Evolutionary conservation across 176 grass and related monocot genomes (phyloP).

Genomic region (Aegilops tauschii): DNA sequence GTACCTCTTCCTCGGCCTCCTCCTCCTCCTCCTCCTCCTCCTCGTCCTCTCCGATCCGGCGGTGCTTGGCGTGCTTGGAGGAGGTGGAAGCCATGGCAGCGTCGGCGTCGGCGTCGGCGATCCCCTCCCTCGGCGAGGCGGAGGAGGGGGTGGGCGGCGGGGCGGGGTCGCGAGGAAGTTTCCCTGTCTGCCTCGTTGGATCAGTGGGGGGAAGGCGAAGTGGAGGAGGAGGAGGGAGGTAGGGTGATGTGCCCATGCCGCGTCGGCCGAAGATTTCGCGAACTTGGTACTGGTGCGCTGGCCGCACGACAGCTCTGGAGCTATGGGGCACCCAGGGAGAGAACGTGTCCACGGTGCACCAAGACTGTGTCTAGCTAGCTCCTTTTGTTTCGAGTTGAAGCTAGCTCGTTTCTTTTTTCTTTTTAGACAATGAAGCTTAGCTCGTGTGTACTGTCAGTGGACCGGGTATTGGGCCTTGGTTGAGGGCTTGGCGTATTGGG

Average conservation of each 20-base stretch:
- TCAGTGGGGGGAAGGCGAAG: slow-evolving; percentile 36
- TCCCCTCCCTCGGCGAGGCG: not conserved
- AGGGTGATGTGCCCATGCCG: slow-evolving; percentile 29
- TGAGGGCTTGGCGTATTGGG: too few species aligned
- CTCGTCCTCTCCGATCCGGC: slow-evolving; percentile 52
- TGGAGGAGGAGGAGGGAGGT: not conserved
- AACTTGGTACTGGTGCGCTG: slow-evolving; percentile 16
- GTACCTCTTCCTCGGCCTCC: slow-evolving; percentile 60
- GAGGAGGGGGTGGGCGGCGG: not conserved
- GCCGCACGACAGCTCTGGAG: not conserved
- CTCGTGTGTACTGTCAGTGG: too few species aligned
- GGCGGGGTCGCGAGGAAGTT: not conserved
- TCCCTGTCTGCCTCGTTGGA: slow-evolving; percentile 26
- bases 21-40: slow-evolving; percentile 34
- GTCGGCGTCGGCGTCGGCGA: not conserved
- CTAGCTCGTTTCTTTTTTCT: too few species aligned
- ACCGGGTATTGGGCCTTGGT: too few species aligned
- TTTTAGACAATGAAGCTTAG: too few species aligned
- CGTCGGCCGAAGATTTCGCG: slow-evolving; percentile 37
- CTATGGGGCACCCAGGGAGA: not conserved
- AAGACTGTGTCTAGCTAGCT: not conserved
- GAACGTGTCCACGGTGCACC: not conserved
- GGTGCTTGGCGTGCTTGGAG: slow-evolving; percentile 61
- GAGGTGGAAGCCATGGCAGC: slow-evolving; percentile 49
- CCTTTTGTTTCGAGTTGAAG: too few species aligned